Conservation (phyloP, 2,329 filamentous ascomycete species). For the Fusarium irregulare region DNA sequence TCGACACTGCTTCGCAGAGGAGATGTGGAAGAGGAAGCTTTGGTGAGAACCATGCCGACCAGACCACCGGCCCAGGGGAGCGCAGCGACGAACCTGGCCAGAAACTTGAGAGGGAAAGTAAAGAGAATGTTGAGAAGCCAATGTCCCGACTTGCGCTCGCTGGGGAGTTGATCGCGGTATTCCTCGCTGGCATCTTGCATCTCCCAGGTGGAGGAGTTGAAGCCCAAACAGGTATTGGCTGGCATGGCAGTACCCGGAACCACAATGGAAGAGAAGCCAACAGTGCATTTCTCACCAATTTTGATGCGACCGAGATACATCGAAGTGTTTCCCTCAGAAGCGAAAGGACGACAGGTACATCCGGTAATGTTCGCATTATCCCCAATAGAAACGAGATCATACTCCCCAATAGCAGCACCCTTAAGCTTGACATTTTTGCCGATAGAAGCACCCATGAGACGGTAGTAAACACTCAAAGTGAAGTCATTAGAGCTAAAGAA, state of each 20-base stretch:
- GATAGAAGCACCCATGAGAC: slow-evolving; percentile 1
- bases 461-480: background rate
- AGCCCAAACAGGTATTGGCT: background rate
- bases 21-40: background rate
- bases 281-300: background rate
- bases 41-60: slow-evolving; percentile 1
- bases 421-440: background rate
- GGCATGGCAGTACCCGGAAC: slow-evolving; percentile 3
- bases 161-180: slow-evolving; percentile 11
- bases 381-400: background rate
- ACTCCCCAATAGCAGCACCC: background rate
- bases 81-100: background rate
- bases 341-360: background rate
- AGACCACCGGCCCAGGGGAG: slow-evolving; percentile 15
- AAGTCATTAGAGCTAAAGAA: background rate
- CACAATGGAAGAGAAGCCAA: slow-evolving; percentile 2
- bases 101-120: background rate
- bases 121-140: background rate
- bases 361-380: background rate
- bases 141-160: background rate
- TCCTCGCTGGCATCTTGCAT: slow-evolving; percentile 11
- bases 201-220: slow-evolving; percentile 19
- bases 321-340: slow-evolving; percentile 6
- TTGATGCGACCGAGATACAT: slow-evolving; percentile 21
- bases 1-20: slow-evolving; percentile 11